Evolutionary conservation across 2,329 filamentous ascomycete species (phyloP).

Genomic region (Aureobasidium subglaciale): DNA sequence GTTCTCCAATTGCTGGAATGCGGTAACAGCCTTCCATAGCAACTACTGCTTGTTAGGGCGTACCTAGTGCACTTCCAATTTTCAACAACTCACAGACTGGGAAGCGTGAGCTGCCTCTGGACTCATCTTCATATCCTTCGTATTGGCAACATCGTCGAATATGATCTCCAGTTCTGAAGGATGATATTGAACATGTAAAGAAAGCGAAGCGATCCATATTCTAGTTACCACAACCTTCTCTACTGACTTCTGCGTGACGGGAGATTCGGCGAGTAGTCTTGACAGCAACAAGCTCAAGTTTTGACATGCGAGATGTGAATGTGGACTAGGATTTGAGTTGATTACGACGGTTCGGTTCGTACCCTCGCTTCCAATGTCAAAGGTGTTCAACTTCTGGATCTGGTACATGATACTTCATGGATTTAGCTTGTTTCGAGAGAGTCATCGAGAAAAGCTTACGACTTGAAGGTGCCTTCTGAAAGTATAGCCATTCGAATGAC

Average conservation of each 20-base stretch:
- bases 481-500: constrained; percentile 34
- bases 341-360: neutral
- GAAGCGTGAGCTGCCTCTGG: constrained; percentile 58
- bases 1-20: constrained; percentile 46
- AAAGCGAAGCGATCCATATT: constrained; percentile 56
- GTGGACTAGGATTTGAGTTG: neutral
- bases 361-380: neutral
- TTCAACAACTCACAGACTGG: constrained; percentile 41
- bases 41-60: constrained; percentile 32
- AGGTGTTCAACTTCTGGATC: constrained; percentile 54
- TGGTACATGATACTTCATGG: constrained; percentile 53
- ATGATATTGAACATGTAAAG: constrained; percentile 29
- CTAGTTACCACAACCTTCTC: constrained; percentile 63
- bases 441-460: neutral
- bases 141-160: constrained; percentile 42
- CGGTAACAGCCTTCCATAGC: constrained; percentile 73
- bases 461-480: constrained; percentile 56
- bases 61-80: neutral
- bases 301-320: constrained; percentile 30
- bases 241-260: constrained; percentile 51
- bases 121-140: constrained; percentile 44
- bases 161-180: constrained; percentile 36
- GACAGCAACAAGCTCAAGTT: constrained; percentile 59
- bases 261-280: constrained; percentile 40
- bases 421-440: neutral